phyloP scores from a whole-genome alignment of 139 green algal genomes.

The Chlorella sp. region DNA sequence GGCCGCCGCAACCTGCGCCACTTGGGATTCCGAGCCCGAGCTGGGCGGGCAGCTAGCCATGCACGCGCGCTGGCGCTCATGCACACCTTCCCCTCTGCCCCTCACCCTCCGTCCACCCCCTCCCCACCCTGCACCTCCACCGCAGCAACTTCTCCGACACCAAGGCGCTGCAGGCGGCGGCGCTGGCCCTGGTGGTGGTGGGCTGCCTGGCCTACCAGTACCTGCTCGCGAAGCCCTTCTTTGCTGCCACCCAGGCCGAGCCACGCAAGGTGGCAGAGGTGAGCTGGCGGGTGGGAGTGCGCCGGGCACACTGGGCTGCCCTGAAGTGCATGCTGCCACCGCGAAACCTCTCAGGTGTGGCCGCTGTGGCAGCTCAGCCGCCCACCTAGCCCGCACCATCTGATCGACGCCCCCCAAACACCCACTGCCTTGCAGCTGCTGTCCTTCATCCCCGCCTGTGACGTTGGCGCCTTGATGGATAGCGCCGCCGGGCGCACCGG shows the following conservation, averaged over 20 bases:
- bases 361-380: background rate
- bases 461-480: background rate
- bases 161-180: background rate
- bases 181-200: background rate
- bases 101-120: background rate
- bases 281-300: background rate
- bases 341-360: too few species aligned
- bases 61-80: background rate
- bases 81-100: background rate
- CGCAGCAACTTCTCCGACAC: background rate
- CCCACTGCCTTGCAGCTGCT: background rate
- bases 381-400: background rate
- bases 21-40: too few species aligned
- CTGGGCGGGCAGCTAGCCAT: too few species aligned
- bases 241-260: background rate
- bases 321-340: too few species aligned
- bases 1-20: too few species aligned
- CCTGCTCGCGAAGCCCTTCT: background rate
- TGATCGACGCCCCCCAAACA: too few species aligned
- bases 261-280: conserved; percentile 21
- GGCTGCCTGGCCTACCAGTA: background rate
- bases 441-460: background rate
- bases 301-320: too few species aligned
- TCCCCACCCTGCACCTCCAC: background rate
- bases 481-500: background rate